Evolutionary conservation across 805 yeast genomes (phyloP), one percentile per base, ranked within the genome.

Genomic region (Ogataea saltuana): DNA sequence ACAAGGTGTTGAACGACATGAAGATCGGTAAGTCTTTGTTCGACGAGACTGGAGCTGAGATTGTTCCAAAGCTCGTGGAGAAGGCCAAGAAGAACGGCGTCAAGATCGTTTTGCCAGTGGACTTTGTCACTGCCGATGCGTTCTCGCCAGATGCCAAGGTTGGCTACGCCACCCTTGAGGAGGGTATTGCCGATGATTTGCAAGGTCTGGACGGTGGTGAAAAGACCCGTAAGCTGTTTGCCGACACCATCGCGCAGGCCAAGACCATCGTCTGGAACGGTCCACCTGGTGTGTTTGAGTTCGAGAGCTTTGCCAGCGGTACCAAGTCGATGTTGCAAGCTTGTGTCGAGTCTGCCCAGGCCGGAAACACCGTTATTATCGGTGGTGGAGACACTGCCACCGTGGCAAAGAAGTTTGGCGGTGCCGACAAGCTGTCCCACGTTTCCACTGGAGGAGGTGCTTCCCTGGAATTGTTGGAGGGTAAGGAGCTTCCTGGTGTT

Each of bases 381-480:
- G 99, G 99, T 74, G 93, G 93, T 76, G 99, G 99, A 81, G 99
- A 93, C 75, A 93, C 99, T 62, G 99, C 99, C 59, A 93, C 99
- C 56, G 93, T 90, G 58, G 97, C 97, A 65, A 91, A 91, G 88
- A 93, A 93, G 80, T 93, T 75, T 74, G 97, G 97, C 68, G 97
- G 84, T 56, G 90, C 88, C 60, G 96, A 88, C 68, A 88, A 93
- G 79, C 81, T 93, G 64, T 88, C 97, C 41, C 99, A 93, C 73
- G 97, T 93, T 58, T 91, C 98, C 58, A 93, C 99, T 53, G 99
- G 99, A 76, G 99, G 99, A 76, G 99, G 99, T 80, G 99, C 99
- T 58, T 91, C 98, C 53, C 81, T 93, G 69, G 99, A 93, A 76
- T 84, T 93, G 68, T 83, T 93, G 68, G 99, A 93, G 79, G 99